phyloP scores from a whole-genome alignment of 2,329 filamentous ascomycete genomes.

The Trichoderma atroviride region DNA sequence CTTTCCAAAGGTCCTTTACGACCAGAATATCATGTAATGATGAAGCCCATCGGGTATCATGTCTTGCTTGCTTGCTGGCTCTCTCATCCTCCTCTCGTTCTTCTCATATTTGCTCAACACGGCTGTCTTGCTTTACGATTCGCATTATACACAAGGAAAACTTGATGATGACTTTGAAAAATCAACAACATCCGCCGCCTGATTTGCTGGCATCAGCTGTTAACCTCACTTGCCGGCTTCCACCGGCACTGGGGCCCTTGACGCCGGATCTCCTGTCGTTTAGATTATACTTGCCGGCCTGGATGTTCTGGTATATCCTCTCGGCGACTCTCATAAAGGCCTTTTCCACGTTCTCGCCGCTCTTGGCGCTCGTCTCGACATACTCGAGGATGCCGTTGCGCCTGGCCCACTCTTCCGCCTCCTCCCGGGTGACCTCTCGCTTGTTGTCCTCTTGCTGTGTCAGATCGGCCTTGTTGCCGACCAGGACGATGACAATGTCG shows the following conservation, averaged over 20 bases:
- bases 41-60: slow-evolving; percentile 37
- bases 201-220: slow-evolving; percentile 44
- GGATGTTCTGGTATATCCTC: slow-evolving; percentile 95
- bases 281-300: slow-evolving; percentile 90
- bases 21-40: slow-evolving; percentile 7
- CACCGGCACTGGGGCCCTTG: slow-evolving; percentile 66
- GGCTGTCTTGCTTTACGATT: slow-evolving; percentile 1
- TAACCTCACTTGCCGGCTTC: slow-evolving; percentile 52
- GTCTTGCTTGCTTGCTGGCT: slow-evolving; percentile 10
- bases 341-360: slow-evolving; percentile 87
- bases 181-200: slow-evolving; percentile 52
- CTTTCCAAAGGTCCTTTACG: neutral
- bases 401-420: slow-evolving; percentile 88
- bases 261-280: slow-evolving; percentile 92
- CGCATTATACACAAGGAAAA: neutral
- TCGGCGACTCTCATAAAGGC: slow-evolving; percentile 94
- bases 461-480: slow-evolving; percentile 93
- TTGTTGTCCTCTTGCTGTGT: slow-evolving; percentile 61
- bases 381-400: slow-evolving; percentile 87
- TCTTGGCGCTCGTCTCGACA: slow-evolving; percentile 95
- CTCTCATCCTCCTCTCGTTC: neutral
- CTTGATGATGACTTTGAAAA: slow-evolving; percentile 25
- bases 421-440: slow-evolving; percentile 77
- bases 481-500: slow-evolving; percentile 89
- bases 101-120: neutral